Base-by-base conservation (phyloP, 192 early-diverging fungal genomes). In the Coemansia brasiliensis region DNA sequence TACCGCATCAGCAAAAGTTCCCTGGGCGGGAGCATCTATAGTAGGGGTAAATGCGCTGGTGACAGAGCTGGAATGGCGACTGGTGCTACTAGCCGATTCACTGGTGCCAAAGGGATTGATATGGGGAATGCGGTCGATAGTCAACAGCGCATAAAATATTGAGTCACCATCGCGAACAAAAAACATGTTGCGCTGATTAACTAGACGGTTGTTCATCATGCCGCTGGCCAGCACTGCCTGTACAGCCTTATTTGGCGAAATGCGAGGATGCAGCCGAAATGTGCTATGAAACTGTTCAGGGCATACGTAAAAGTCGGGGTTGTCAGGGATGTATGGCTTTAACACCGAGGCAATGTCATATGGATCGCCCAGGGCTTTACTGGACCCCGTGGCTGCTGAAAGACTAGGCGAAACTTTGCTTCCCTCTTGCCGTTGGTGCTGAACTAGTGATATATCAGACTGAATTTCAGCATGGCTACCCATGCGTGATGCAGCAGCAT, bases 161-260 rank as follows among this genome's bases (percentile, higher is more conserved):
- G 69, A 64, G 21, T 45, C 39, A 10, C 62, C 62, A 17, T 79
- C 75, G 65, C 75, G 75, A 38, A 79, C 75, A 60, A 69, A 72
- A 39, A 79, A 79, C 75, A 79, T 79, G 50, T 63, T 65, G 45
- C 50, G 52, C 57, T 68, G 61, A 61, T 79, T 79, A 1, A 48
- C 52, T 1, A 79, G 49, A n/a, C 69, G 69, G 49, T 49, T 72
- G 61, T 79, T 79, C 57, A 72, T 61, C 75, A 79, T 72, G 15
- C 69, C 69, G n/a, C 65, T 65, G 39, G 61, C 50, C 37, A 79
- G 57, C 38, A 79, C 75, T 1, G 69, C 61, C 13, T 72, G 75
- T 11, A 57, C 49, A 0, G 75, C 69, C 39, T 57, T 63, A 2
- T 15, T 27, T 6, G 69, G 46, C 18, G 53, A 46, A 15, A 68